Conservation (phyloP, 768 basidiomycete genomes). For the Galerina sulciceps region DNA sequence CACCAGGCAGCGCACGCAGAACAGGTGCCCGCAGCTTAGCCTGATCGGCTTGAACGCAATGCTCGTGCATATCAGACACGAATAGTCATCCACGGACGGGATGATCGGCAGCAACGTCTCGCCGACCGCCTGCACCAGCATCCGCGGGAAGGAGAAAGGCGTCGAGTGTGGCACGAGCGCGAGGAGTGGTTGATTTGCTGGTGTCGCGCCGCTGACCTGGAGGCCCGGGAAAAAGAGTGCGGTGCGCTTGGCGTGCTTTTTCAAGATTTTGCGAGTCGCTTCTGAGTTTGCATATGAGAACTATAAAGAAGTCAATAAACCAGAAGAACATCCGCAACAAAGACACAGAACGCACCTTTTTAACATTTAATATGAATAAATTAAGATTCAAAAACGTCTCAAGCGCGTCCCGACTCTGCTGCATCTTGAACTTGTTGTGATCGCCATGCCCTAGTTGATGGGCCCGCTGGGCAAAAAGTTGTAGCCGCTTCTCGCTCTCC, state of each 20-base stretch:
- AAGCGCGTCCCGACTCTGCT: constrained; percentile 61
- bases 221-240: constrained; percentile 66
- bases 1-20: constrained; percentile 80
- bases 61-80: constrained; percentile 85
- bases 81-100: constrained; percentile 82
- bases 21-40: constrained; percentile 78
- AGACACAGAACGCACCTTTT: constrained; percentile 56
- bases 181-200: constrained; percentile 18
- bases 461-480: constrained; percentile 62
- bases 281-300: constrained; percentile 86
- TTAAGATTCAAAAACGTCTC: constrained; percentile 79
- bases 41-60: constrained; percentile 94
- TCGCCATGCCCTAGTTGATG: constrained; percentile 60
- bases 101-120: constrained; percentile 82
- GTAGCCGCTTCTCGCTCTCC: constrained; percentile 69
- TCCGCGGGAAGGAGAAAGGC: constrained; percentile 35
- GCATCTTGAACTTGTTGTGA: constrained; percentile 55
- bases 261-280: constrained; percentile 90
- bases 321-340: neutral
- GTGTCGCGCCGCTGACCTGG: constrained; percentile 21
- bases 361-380: constrained; percentile 76
- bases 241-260: constrained; percentile 93
- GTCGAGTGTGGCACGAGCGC: constrained; percentile 18
- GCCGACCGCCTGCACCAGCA: constrained; percentile 81
- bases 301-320: constrained; percentile 33